Evolutionary conservation across 2,329 filamentous ascomycete genomes (phyloP).

Genomic region (Xenoacremonium recifei): DNA sequence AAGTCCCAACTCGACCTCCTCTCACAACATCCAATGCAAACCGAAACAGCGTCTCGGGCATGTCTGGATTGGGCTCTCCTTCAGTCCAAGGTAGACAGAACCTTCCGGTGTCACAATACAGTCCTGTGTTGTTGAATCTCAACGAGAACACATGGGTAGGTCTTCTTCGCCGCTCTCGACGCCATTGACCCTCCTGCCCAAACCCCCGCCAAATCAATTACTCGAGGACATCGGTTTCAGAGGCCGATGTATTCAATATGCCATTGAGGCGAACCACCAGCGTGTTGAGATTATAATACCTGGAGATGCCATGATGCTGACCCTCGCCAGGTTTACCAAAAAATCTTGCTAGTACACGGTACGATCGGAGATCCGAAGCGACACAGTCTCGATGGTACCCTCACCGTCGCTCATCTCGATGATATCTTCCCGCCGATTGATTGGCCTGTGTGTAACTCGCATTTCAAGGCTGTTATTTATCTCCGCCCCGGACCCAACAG

Average conservation of each 20-base stretch:
- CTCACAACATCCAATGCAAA: constrained; percentile 44
- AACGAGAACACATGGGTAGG: constrained; percentile 82
- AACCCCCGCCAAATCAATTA: constrained; percentile 12
- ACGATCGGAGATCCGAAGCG: constrained; percentile 72
- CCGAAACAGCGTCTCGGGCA: constrained; percentile 63
- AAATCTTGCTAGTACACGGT: constrained; percentile 78
- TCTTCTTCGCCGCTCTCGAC: constrained; percentile 20
- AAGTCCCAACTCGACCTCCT: constrained; percentile 35
- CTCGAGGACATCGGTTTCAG: constrained; percentile 6
- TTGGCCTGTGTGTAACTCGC: constrained; percentile 86
- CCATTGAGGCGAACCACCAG: no score
- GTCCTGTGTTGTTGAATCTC: constrained; percentile 76
- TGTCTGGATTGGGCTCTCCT: constrained; percentile 59
- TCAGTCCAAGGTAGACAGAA: constrained; percentile 53
- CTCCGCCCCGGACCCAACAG: constrained; percentile 89
- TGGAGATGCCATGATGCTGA: no score
- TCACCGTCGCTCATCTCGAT: constrained; percentile 79
- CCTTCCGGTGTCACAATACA: constrained; percentile 71
- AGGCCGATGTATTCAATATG: no score
- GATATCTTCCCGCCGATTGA: constrained; percentile 78
- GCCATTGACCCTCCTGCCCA: constrained; percentile 7
- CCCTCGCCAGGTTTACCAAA: constrained; percentile 75
- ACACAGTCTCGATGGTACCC: constrained; percentile 70
- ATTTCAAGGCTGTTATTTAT: constrained; percentile 90
- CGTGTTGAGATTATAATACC: no score